phyloP scores from a whole-genome alignment of 140 eudicot genomes.

The Oenanthe javanica region DNA sequence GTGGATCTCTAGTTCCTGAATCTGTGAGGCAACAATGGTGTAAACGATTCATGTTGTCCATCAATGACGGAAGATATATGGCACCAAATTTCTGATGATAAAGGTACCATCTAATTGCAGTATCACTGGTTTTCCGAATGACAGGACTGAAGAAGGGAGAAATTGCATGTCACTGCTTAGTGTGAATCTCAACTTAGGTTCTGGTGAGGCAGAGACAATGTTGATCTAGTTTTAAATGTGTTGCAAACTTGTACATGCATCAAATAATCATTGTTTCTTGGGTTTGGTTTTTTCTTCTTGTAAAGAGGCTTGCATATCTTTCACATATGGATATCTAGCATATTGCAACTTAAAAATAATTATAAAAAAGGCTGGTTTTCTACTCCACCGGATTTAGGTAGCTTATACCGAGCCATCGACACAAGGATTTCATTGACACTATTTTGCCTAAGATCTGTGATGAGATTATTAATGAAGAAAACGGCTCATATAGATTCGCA shows the following conservation, averaged over 20 bases:
- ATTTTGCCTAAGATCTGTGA: neutral
- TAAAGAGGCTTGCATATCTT: neutral
- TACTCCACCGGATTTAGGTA: neutral
- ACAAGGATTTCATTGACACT: neutral
- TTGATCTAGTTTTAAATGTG: neutral
- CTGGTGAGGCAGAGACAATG: neutral
- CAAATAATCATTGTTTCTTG: neutral
- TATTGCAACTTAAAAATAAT: neutral
- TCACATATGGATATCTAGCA: neutral
- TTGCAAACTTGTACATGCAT: neutral
- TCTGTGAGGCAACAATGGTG: conserved; percentile 74
- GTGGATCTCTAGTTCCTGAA: conserved; percentile 44
- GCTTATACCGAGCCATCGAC: neutral
- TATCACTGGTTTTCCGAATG: neutral
- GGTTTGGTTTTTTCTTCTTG: neutral
- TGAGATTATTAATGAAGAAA: neutral
- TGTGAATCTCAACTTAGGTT: neutral
- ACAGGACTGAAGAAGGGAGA: neutral
- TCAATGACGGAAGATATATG: conserved; percentile 24
- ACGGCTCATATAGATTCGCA: neutral
- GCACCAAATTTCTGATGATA: conserved; percentile 20
- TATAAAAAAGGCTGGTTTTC: neutral
- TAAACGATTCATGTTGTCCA: conserved; percentile 37
- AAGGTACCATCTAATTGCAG: conserved; percentile 18
- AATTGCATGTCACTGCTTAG: neutral